Base-by-base conservation (phyloP, 768 basidiomycete species). In the Floccularia luteovirens region DNA sequence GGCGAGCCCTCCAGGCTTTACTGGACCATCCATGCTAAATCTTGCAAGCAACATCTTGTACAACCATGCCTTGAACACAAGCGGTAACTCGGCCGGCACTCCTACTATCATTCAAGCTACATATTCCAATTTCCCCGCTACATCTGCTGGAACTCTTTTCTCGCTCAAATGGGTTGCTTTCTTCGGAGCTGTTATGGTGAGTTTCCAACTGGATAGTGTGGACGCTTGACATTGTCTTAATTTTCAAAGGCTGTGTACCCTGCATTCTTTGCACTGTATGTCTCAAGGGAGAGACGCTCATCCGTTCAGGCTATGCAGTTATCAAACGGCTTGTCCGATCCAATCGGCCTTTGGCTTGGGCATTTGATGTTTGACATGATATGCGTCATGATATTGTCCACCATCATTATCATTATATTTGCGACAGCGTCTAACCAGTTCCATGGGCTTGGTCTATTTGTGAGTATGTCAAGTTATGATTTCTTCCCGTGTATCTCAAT, bases 271-370 rank as follows among this genome's bases (percentile, higher is more conserved):
- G 72, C 82, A 7, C 56, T 90, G 11, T 90, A 90, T 55, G 83
- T 86, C 3, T 77, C 83, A 0, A 70, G 69, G 44, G 87, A 90
- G 52, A 74, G 82, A 7, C 70, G 75, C 2, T 75, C 79, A 0
- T 75, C 77, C 2, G 82, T 89, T 0, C 83, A 88, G 53, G 81
- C 85, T 2, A 90, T 89, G 82, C 86, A 89, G 51, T 63, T 82
- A 24, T 83, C 81, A 24, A 86, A 89, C 54, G 86, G 86, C 1
- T 57, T 88, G 20, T 69, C 77, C 1, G 67, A 86, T 49, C 78
- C 82, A 14, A 55, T 77, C 35, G 83, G 81, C 2, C 62, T 89
- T 31, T 87, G 85, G 83, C 61, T 90, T 2, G 87, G 87, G 2
- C 87, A 90, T 57, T 66, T 88, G 12, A 61, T 82, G 52, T 86